Conservation (phyloP, 257 asterid species). For the Fraxinus pennsylvanica region DNA sequence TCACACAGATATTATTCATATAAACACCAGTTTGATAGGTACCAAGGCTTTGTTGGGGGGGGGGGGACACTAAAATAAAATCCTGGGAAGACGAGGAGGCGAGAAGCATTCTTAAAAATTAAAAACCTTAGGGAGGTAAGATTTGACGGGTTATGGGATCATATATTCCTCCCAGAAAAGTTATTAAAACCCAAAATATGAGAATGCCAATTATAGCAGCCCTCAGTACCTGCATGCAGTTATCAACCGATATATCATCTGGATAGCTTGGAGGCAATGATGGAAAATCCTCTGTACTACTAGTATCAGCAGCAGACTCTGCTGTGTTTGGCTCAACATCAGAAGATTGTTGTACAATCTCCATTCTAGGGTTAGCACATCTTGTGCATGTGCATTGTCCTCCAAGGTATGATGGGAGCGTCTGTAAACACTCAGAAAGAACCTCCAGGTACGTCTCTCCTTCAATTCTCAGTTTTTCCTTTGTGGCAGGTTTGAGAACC, state of each 20-base stretch:
- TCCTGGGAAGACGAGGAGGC: not conserved
- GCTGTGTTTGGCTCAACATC: slow-evolving; percentile 16
- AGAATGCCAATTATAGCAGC: slow-evolving; percentile 65
- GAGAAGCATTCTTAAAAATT: not conserved
- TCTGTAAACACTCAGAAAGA: slow-evolving; percentile 54
- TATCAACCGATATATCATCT: slow-evolving; percentile 33
- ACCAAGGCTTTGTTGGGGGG: not conserved
- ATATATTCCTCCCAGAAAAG: slow-evolving; percentile 57
- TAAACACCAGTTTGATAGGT: not conserved
- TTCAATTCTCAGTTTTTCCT: slow-evolving; percentile 74
- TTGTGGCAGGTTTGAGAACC: slow-evolving; percentile 85
- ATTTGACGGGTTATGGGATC: slow-evolving; percentile 57
- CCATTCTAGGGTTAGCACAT: slow-evolving; percentile 44
- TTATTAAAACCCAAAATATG: slow-evolving; percentile 63
- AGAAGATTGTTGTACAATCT: slow-evolving; percentile 22
- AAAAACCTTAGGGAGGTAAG: slow-evolving; percentile 32
- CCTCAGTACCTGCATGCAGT: slow-evolving; percentile 47
- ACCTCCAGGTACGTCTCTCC: slow-evolving; percentile 60
- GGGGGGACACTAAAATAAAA: not conserved
- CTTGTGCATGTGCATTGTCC: slow-evolving; percentile 70
- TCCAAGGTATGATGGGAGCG: slow-evolving; percentile 79
- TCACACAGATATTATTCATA: not conserved
- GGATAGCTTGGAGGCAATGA: slow-evolving; percentile 30
- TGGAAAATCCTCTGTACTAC: slow-evolving; percentile 33
- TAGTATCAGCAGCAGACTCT: slow-evolving; percentile 33